These are phyloP conservation scores for Paramecium caudatum DNA, from an alignment of 73 alveolate species.

Conservation along the genomic window DNA sequence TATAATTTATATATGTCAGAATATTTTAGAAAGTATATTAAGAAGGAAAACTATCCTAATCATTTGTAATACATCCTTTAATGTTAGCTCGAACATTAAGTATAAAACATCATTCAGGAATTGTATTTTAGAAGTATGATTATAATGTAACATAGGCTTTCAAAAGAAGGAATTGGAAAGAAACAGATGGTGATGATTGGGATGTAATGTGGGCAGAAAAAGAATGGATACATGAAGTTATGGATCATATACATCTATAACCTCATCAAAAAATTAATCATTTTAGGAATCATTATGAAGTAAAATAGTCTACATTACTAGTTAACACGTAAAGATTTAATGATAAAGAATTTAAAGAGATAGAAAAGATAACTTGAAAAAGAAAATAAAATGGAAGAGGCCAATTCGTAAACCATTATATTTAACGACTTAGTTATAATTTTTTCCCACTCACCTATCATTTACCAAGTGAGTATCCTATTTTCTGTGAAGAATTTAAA, in stretches of 20 bases:
- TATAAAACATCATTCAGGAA: slow-evolving; percentile 96
- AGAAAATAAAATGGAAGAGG: slow-evolving; percentile 97
- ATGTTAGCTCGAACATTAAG: slow-evolving; percentile 87
- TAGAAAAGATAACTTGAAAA: slow-evolving; percentile 94
- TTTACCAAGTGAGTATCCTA: slow-evolving; percentile 99
- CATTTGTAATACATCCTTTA: slow-evolving; percentile 77
- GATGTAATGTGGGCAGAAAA: slow-evolving; percentile 99
- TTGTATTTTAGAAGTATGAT: slow-evolving; percentile 90
- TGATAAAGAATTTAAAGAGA: slow-evolving; percentile 97
- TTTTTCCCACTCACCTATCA: slow-evolving; percentile 98
- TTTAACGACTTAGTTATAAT: slow-evolving; percentile 75
- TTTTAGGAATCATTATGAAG: slow-evolving; percentile 97
- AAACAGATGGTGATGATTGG: slow-evolving; percentile 98
- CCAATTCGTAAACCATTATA: slow-evolving; percentile 81
- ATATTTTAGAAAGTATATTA: slow-evolving; percentile 92
- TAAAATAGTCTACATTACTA: slow-evolving; percentile 3
- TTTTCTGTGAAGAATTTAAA: slow-evolving; percentile 99
- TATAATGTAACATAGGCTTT: slow-evolving; percentile 76
- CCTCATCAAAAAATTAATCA: slow-evolving; percentile 97
- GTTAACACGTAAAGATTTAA: slow-evolving; percentile 97
- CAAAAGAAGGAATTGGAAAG: slow-evolving; percentile 95
- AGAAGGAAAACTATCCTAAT: slow-evolving; percentile 94
- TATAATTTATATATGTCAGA: too few species aligned
- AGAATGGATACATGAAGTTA: slow-evolving; percentile 96
- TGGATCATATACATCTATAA: slow-evolving; percentile 94